These are phyloP conservation scores for Cryptococcus neoformans DNA, from an alignment of 1,284 basidiomycete genomes.

Conservation along the genomic window DNA sequence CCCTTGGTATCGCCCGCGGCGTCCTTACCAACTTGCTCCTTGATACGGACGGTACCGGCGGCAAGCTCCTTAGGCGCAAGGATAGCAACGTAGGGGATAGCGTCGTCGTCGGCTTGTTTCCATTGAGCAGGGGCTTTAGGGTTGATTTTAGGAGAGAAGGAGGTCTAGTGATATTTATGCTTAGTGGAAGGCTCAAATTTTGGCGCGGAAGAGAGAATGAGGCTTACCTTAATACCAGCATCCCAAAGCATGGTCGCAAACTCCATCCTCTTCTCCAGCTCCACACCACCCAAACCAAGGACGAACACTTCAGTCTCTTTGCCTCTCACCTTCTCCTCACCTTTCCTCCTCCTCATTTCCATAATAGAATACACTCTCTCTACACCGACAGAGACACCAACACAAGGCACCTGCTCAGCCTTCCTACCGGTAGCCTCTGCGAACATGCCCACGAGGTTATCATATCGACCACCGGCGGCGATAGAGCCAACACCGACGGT, in stretches of 20 bases:
- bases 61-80: conserved; percentile 83
- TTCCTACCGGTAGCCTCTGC: conserved; percentile 67
- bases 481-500: conserved; percentile 95
- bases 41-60: conserved; percentile 80
- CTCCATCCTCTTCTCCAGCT: conserved; percentile 80
- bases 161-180: conserved; percentile 58
- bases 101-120: conserved; percentile 84
- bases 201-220: neutral
- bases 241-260: conserved; percentile 80
- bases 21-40: conserved; percentile 80
- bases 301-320: conserved; percentile 96
- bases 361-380: conserved; percentile 95
- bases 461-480: conserved; percentile 95
- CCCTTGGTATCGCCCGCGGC: conserved; percentile 60
- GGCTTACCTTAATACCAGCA: conserved; percentile 77
- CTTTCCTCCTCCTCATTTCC: conserved; percentile 77
- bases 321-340: conserved; percentile 59
- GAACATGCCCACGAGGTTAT: conserved; percentile 95
- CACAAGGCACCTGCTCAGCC: conserved; percentile 69
- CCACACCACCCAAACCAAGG: conserved; percentile 77
- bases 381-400: conserved; percentile 90
- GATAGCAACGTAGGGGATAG: conserved; percentile 87
- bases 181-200: too few species aligned
- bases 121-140: conserved; percentile 86
- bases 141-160: conserved; percentile 90